These are phyloP conservation scores for Verticillium longisporum DNA, from an alignment of 2,329 filamentous ascomycete species.

Conservation along the genomic window DNA sequence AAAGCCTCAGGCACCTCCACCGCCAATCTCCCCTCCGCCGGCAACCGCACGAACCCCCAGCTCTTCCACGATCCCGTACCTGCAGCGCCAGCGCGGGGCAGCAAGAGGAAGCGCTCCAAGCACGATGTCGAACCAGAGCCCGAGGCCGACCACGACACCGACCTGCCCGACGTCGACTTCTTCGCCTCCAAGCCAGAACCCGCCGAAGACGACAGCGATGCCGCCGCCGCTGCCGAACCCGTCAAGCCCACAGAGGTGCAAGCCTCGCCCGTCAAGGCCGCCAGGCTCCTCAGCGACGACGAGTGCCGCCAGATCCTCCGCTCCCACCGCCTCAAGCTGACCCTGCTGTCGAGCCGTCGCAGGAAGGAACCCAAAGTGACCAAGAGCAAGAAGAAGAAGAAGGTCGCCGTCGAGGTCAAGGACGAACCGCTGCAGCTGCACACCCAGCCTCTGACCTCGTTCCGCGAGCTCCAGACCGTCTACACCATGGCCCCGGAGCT, in stretches of 20 bases:
- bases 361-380: slow-evolving; percentile 35
- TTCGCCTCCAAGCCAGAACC: slow-evolving; percentile 43
- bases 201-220: slow-evolving; percentile 4
- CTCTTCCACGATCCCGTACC: slow-evolving; percentile 55
- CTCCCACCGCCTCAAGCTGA: slow-evolving; percentile 79
- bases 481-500: slow-evolving; percentile 72
- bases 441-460: slow-evolving; percentile 73
- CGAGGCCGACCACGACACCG: slow-evolving; percentile 23
- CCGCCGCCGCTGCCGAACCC: slow-evolving; percentile 18
- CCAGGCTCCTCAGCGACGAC: slow-evolving; percentile 51
- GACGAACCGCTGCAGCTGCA: slow-evolving; percentile 58
- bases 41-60: slow-evolving; percentile 59
- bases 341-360: slow-evolving; percentile 55
- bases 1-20: slow-evolving; percentile 21
- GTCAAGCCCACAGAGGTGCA: slow-evolving; percentile 14
- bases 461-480: slow-evolving; percentile 61
- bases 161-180: slow-evolving; percentile 48
- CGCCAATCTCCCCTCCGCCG: slow-evolving; percentile 55
- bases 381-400: slow-evolving; percentile 39
- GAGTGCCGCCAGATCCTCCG: slow-evolving; percentile 69
- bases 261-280: slow-evolving; percentile 15
- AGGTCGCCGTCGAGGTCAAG: slow-evolving; percentile 34
- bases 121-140: slow-evolving; percentile 7
- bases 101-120: slow-evolving; percentile 49
- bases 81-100: slow-evolving; percentile 25